A percentile compares a stretch with the other conserved stretches of the same genome.
Conservation (phyloP, 495 filamentous ascomycete species). For the Copromyces sp. region DNA sequence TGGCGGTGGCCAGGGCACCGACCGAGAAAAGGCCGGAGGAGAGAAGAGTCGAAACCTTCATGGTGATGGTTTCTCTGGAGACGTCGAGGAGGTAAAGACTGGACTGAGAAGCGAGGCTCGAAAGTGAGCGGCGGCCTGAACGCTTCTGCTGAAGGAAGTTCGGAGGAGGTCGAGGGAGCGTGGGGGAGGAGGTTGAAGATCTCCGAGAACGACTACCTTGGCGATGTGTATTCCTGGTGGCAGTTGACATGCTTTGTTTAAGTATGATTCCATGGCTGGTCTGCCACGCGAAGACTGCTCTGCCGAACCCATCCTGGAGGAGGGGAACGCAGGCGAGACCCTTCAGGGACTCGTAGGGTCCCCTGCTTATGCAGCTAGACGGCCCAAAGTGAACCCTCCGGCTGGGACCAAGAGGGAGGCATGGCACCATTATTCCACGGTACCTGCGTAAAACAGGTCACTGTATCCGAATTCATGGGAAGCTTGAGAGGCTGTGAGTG, state of each 20-base stretch:
- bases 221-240: not conserved
- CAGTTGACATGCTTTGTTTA: not conserved
- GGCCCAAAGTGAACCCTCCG: not conserved
- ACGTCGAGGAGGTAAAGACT: not conserved
- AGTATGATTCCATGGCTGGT: not conserved
- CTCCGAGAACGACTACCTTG: not conserved
- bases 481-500: not conserved
- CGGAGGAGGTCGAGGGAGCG: not conserved
- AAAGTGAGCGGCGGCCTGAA: not conserved
- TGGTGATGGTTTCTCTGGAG: constrained; percentile 5
- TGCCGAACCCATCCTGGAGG: not conserved
- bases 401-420: not conserved
- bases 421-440: not conserved
- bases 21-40: constrained; percentile 12
- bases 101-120: not conserved
- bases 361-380: not conserved
- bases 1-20: constrained; percentile 3
- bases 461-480: not conserved
- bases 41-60: constrained; percentile 11
- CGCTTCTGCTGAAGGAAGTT: not conserved
- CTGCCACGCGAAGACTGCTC: not conserved
- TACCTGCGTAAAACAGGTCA: not conserved
- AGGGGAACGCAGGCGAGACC: not conserved
- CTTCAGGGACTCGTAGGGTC: not conserved
- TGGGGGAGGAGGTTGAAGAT: not conserved